These are phyloP conservation scores for Diplodia mutila DNA, from an alignment of 2,329 filamentous ascomycete genomes.

Conservation along the genomic window DNA sequence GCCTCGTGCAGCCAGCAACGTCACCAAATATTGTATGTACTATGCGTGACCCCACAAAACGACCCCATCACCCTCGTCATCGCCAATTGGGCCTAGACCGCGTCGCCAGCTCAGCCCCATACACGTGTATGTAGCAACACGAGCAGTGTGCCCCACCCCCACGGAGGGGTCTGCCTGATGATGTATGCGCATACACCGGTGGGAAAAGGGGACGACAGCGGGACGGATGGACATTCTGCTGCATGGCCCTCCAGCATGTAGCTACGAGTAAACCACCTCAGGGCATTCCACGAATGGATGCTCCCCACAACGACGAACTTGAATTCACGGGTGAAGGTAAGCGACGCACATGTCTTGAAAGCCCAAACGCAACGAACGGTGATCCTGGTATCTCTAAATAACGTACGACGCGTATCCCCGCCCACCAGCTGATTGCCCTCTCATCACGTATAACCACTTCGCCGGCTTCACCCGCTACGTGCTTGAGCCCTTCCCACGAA, in stretches of 20 bases:
- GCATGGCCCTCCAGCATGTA: too few relatives aligned
- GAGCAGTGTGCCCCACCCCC: neutral
- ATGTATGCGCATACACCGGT: neutral
- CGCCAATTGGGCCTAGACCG: neutral
- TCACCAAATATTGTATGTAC: too few relatives aligned
- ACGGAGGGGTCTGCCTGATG: neutral
- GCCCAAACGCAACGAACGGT: neutral
- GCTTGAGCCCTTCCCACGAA: neutral
- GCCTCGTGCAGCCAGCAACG: constrained; percentile 5
- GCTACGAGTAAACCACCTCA: too few relatives aligned
- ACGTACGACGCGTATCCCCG: neutral
- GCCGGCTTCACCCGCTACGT: neutral
- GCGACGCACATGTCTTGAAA: neutral
- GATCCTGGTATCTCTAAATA: neutral
- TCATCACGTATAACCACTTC: neutral
- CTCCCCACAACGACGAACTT: too few relatives aligned
- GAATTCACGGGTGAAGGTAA: too few relatives aligned
- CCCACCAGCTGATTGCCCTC: neutral
- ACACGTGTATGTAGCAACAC: neutral
- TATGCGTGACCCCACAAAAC: neutral
- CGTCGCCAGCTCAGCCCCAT: neutral
- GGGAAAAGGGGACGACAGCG: neutral
- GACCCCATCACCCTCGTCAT: neutral
- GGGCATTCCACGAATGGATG: too few relatives aligned
- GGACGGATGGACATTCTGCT: too few relatives aligned